Percentiles rank a stretch among this genome's conserved stretches.
Conservation (phyloP, 176 grass and related monocot genomes). For the Tuctoria greenei region DNA sequence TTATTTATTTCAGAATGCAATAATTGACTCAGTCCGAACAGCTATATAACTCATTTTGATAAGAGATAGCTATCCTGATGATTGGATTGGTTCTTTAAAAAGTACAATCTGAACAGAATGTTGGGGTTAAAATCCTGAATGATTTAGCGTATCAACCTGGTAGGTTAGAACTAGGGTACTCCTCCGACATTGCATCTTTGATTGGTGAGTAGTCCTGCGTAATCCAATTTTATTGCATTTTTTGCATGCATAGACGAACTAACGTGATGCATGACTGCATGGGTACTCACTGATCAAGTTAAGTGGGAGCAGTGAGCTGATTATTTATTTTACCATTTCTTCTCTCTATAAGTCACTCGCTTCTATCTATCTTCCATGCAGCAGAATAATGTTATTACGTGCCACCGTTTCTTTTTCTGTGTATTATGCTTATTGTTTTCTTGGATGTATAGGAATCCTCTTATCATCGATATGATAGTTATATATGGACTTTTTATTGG, state of each 20-base stretch:
- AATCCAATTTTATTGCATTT: slow-evolving; percentile 15
- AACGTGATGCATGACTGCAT: slow-evolving; percentile 1
- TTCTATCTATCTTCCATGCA: too few species aligned
- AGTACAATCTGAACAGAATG: not conserved
- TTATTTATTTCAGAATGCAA: slow-evolving; percentile 14
- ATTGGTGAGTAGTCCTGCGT: not conserved
- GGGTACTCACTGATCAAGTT: too few species aligned
- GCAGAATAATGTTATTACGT: too few species aligned
- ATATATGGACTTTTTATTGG: slow-evolving; percentile 5
- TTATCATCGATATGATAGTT: not conserved
- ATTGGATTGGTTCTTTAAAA: slow-evolving; percentile 8
- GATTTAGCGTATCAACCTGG: too few species aligned
- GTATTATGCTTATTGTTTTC: not conserved
- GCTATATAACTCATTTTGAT: not conserved
- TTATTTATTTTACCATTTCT: too few species aligned
- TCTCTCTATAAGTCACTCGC: too few species aligned
- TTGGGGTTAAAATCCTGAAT: slow-evolving; percentile 9
- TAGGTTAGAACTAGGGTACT: not conserved
- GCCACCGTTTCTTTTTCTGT: too few species aligned
- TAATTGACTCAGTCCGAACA: not conserved
- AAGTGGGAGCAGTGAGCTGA: too few species aligned
- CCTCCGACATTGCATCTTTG: slow-evolving; percentile 7
- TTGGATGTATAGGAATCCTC: slow-evolving; percentile 7
- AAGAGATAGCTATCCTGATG: not conserved
- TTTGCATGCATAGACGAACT: not conserved